phyloP scores from a whole-genome alignment of 2,329 filamentous ascomycete genomes.

The Pestalotiopsis sp. region DNA sequence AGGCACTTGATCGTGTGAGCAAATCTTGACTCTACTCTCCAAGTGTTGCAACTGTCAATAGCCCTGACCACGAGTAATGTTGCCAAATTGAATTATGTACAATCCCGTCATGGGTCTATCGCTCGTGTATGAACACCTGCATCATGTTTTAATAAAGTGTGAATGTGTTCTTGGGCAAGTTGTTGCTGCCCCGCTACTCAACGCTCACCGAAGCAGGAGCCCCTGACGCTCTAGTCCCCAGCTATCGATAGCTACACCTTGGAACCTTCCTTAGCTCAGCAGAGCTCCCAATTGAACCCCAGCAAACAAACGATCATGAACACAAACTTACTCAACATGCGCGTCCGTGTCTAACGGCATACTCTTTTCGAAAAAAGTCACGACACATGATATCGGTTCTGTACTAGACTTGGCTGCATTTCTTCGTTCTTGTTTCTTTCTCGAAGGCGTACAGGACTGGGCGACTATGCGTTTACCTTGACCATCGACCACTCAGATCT shows the following conservation, averaged over 20 bases:
- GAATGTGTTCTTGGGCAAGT: too few species aligned
- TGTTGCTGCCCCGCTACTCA: background rate
- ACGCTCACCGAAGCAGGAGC: background rate
- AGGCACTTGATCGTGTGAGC: background rate
- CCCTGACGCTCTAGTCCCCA: background rate
- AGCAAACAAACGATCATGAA: background rate
- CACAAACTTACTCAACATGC: background rate
- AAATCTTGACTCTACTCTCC: background rate
- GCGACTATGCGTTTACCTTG: background rate
- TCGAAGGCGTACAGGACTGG: background rate
- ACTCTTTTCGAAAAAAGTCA: background rate
- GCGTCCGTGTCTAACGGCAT: background rate
- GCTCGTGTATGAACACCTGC: too few species aligned
- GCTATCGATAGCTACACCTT: constrained; percentile 1
- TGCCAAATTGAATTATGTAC: too few species aligned
- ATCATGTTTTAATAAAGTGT: too few species aligned
- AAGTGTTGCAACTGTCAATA: background rate
- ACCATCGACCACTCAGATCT: background rate
- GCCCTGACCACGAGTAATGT: too few species aligned
- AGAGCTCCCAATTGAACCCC: background rate
- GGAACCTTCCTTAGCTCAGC: background rate
- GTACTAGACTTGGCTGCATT: background rate
- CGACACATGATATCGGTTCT: background rate
- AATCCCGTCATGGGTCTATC: too few species aligned
- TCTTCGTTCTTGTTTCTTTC: background rate